These are phyloP conservation scores for Avena sativa DNA, from an alignment of 176 grass and related monocot species.

Conservation along the genomic window DNA sequence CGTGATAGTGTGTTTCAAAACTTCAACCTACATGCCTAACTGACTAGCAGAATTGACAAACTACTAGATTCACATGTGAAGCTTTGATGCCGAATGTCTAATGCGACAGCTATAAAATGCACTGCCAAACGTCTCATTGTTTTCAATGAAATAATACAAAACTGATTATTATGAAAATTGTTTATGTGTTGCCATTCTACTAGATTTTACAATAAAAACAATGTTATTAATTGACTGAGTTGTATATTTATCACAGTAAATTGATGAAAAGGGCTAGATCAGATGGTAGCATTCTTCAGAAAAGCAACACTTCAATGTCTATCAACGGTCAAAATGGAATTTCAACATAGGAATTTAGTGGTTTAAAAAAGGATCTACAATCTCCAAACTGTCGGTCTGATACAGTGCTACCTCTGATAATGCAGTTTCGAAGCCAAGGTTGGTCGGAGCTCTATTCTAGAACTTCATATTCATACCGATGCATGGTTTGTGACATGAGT, in stretches of 20 bases:
- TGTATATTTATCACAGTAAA: constrained; percentile 67
- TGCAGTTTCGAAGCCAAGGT: constrained; percentile 48
- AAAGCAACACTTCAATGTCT: constrained; percentile 53
- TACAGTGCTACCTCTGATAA: constrained; percentile 29
- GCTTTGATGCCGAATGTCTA: no score
- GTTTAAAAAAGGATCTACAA: constrained; percentile 42
- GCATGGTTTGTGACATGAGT: no score
- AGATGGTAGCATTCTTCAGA: constrained; percentile 78
- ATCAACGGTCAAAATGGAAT: constrained; percentile 58
- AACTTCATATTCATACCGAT: constrained; percentile 16
- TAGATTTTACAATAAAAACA: constrained; percentile 1
- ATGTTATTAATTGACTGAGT: constrained; percentile 33
- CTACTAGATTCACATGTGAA: no score
- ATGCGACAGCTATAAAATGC: no score
- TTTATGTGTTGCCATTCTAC: no score
- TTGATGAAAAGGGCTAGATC: constrained; percentile 82
- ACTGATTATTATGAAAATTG: no score
- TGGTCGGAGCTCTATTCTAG: constrained; percentile 37
- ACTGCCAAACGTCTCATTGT: no score
- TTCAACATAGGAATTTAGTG: constrained; percentile 39
- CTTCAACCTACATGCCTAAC: no score
- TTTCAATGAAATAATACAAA: no score
- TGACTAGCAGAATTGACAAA: no score
- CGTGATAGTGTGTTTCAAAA: no score
- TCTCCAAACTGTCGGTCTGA: constrained; percentile 40